Evolutionary conservation across 1,284 basidiomycete species (phyloP).

Genomic region (Phylloporus gajari): DNA sequence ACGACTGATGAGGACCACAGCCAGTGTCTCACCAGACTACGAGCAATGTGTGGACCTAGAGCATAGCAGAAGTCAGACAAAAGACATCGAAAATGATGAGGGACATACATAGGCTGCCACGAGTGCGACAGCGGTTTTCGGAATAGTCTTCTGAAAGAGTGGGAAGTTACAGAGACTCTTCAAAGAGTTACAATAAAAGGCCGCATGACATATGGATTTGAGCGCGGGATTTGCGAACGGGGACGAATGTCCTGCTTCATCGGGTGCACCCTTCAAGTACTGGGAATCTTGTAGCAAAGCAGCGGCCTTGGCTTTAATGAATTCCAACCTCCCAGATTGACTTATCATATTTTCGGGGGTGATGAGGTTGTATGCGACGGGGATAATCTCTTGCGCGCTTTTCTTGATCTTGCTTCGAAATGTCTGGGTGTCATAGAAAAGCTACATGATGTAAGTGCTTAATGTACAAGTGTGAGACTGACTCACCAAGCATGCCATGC

Average conservation of each 20-base stretch:
- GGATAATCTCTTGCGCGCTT: background rate
- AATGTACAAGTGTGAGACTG: background rate
- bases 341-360: background rate
- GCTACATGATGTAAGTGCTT: background rate
- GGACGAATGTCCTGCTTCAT: background rate
- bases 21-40: too few relatives aligned
- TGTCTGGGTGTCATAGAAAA: background rate
- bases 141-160: background rate
- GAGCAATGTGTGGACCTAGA: too few relatives aligned
- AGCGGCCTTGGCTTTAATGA: background rate
- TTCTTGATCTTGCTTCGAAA: background rate
- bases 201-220: background rate
- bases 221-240: background rate
- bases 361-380: background rate
- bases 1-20: too few relatives aligned
- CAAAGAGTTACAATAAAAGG: background rate
- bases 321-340: background rate
- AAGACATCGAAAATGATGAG: too few relatives aligned
- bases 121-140: background rate
- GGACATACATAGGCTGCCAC: background rate
- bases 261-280: background rate
- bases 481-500: background rate
- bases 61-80: too few relatives aligned
- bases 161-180: background rate
- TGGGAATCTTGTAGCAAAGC: background rate